A percentile compares a stretch with the other conserved stretches of the same genome.
Conservation (phyloP, 1,139 yeast genomes). For the Spencermartinsiella ligniputridi region DNA sequence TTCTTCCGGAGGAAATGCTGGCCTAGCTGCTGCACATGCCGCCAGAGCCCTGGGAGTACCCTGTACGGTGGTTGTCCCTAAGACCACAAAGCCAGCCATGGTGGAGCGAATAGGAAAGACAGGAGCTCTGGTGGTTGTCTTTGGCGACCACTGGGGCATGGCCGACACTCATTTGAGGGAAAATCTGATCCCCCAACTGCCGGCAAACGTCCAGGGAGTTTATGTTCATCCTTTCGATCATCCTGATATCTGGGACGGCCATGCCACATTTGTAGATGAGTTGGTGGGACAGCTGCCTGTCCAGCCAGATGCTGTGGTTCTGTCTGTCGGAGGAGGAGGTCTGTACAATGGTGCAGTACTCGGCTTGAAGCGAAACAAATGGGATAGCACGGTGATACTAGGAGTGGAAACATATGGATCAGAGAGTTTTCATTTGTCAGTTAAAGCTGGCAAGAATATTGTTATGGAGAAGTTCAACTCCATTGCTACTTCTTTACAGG, state of each 20-base stretch:
- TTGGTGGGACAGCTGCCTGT: conserved; percentile 41
- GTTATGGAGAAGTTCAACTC: conserved; percentile 46
- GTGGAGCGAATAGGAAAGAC: conserved; percentile 38
- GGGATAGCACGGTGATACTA: conserved; percentile 43
- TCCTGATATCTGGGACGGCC: conserved; percentile 65
- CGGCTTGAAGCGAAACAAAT: conserved; percentile 46
- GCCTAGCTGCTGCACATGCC: conserved; percentile 67
- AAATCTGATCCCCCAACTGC: conserved; percentile 34
- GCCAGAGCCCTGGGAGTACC: conserved; percentile 43
- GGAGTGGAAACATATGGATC: conserved; percentile 61
- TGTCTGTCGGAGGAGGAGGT: conserved; percentile 78
- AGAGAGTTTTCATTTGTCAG: conserved; percentile 50
- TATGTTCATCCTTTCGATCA: conserved; percentile 72
- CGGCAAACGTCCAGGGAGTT: conserved; percentile 37
- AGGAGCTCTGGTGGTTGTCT: conserved; percentile 52
- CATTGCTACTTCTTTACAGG: conserved; percentile 58
- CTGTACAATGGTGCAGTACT: conserved; percentile 57
- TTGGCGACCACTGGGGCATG: conserved; percentile 61
- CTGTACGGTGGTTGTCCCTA: conserved; percentile 67
- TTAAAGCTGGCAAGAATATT: conserved; percentile 44
- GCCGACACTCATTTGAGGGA: conserved; percentile 53
- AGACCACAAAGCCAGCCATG: conserved; percentile 41
- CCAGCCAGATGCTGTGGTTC: conserved; percentile 53
- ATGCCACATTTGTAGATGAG: conserved; percentile 57
- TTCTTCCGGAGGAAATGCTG: conserved; percentile 78